These are phyloP conservation scores for Naumovozyma castellii DNA, from an alignment of 805 yeast species.

Conservation along the genomic window DNA sequence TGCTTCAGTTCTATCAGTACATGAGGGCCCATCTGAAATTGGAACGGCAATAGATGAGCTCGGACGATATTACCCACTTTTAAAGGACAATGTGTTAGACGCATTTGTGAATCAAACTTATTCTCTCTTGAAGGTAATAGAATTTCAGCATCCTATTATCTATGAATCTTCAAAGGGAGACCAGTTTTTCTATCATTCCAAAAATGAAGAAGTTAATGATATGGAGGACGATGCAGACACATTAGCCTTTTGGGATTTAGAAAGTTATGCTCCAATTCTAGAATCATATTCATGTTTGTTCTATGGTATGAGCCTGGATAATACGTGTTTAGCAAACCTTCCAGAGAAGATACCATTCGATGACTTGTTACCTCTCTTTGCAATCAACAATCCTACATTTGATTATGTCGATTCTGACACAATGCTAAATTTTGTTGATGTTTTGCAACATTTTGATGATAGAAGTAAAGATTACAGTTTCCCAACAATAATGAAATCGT, in stretches of 20 bases:
- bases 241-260: constrained; percentile 45
- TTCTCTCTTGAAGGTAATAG: constrained; percentile 35
- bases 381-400: constrained; percentile 47
- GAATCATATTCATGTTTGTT: constrained; percentile 43
- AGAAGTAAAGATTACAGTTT: constrained; percentile 43
- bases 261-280: constrained; percentile 36
- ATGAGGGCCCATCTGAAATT: constrained; percentile 44
- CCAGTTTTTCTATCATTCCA: constrained; percentile 34
- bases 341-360: constrained; percentile 33
- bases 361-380: constrained; percentile 41
- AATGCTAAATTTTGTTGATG: constrained; percentile 42
- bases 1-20: constrained; percentile 45
- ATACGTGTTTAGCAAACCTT: constrained; percentile 37
- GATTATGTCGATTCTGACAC: constrained; percentile 52
- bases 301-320: constrained; percentile 43
- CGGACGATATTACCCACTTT: constrained; percentile 70
- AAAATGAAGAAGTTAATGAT: constrained; percentile 34
- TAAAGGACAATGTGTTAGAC: constrained; percentile 48
- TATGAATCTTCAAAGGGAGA: constrained; percentile 31
- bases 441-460: constrained; percentile 48
- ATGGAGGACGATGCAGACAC: constrained; percentile 32
- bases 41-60: constrained; percentile 72
- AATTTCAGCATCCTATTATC: constrained; percentile 36
- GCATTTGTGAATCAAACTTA: constrained; percentile 40
- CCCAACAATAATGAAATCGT: constrained; percentile 26